Evolutionary conservation across 2,329 filamentous ascomycete genomes (phyloP), one percentile per base, ranked within the genome.

Genomic region (Aspergillus hortae): DNA sequence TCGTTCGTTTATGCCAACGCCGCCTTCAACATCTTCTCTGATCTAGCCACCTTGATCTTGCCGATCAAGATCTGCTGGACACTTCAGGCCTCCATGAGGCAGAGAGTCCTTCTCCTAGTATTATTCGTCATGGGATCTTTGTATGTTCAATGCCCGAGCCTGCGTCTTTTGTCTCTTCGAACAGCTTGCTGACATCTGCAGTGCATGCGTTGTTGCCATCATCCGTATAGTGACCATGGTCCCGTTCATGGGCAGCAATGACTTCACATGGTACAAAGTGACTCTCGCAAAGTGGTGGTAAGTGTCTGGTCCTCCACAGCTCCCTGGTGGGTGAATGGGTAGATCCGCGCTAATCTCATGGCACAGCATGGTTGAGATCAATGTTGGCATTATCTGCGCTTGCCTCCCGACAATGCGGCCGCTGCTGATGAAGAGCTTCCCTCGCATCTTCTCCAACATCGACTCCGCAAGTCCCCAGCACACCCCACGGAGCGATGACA

Each of bases 221-320:
- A 25, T 57, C n/a, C 53, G 53, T 12, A 54, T 57, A 10, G 48
- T 57, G 7, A 56, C 55, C 2, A 57, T 57, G 55, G 53, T 56
- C 45, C 55, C 50, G 1, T 56, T 53, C 17, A 17, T 56, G 3
- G n/a, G 46, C 38, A 51, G 48, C 42, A 49, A 32, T n/a, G 55
- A 56, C 30, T 50, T 57, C n/a, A 57, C 55, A 0, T 48, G 46
- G 44, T 57, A 48, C 33, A 56, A 57, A 38, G 53, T 57, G 10
- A 56, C 53, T 10, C 14, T 57, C 9, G 55, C 55, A 5, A 57
- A 57, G 23, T 57, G 53, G 55, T 47, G 47, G 55, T 57, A 56
- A 15, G 55, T 48, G 19, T 27, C n/a, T 21, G 2, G 4, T 6
- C 23, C 35, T 15, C n/a, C 5, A n/a, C n/a, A n/a, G 19, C 9